A percentile compares a stretch with the other conserved stretches of the same genome.
These are phyloP conservation scores for Scutellaria barbata DNA, from an alignment of 257 asterid species.

Conservation along the genomic window DNA sequence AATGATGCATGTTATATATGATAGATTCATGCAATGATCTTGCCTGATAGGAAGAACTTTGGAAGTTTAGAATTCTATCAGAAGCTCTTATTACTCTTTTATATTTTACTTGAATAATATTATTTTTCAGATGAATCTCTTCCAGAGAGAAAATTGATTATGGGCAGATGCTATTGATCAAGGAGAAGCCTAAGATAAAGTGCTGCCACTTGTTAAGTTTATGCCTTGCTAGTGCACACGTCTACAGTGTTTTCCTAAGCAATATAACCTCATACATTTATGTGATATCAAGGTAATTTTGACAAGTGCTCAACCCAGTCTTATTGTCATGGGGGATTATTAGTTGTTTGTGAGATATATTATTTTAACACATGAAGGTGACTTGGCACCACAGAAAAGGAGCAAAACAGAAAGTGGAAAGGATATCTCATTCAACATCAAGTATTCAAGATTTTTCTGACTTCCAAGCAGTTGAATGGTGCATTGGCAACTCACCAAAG, in stretches of 20 bases:
- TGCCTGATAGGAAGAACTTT: no score
- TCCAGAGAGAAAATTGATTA: background rate
- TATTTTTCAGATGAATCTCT: constrained; percentile 24
- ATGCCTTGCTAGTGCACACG: background rate
- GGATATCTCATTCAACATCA: background rate
- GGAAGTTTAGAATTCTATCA: background rate
- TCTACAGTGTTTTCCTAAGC: background rate
- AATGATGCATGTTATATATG: background rate
- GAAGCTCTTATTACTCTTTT: background rate
- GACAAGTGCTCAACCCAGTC: background rate
- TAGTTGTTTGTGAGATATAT: background rate
- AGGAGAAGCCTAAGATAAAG: background rate
- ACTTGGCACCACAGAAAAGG: background rate
- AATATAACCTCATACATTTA: background rate
- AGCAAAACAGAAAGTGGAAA: background rate
- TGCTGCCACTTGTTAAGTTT: constrained; percentile 11
- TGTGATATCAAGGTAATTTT: constrained; percentile 12
- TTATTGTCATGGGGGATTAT: background rate
- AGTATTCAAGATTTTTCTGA: background rate
- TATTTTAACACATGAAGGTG: background rate
- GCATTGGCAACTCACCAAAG: background rate
- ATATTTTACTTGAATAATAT: background rate
- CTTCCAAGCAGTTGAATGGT: background rate
- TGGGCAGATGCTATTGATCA: background rate
- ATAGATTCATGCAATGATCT: background rate